Percentiles rank a stretch among this genome's conserved stretches.
Conservation (phyloP, 768 basidiomycete species). For the Strobilomyces confusus region DNA sequence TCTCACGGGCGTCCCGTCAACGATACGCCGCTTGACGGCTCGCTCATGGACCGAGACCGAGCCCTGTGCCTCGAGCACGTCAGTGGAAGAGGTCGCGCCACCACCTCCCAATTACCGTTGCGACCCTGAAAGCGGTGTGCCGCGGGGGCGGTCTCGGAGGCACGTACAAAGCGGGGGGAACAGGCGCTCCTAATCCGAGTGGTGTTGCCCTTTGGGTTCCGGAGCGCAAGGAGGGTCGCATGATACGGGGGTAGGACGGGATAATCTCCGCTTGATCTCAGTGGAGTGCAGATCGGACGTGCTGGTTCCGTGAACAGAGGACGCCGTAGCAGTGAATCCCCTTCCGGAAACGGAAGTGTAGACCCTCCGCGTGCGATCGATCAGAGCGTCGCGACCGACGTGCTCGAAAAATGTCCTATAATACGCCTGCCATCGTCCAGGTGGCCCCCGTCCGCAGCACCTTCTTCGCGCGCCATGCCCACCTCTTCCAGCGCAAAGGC, state of each 20-base stretch:
- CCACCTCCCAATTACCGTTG: neutral
- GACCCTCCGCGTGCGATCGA: neutral
- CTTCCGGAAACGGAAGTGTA: constrained; percentile 1
- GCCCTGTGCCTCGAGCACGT: neutral
- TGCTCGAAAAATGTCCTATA: constrained; percentile 4
- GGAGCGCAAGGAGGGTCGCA: constrained; percentile 11
- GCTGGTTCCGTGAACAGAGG: constrained; percentile 10
- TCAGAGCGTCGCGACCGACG: constrained; percentile 10
- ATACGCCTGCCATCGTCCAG: neutral
- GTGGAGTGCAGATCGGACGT: constrained; percentile 23
- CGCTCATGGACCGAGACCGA: neutral
- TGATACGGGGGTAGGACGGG: neutral
- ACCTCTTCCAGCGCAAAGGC: constrained; percentile 1
- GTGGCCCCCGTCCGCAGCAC: neutral
- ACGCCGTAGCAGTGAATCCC: constrained; percentile 3
- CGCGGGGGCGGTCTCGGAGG: neutral
- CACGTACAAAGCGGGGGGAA: constrained; percentile 1
- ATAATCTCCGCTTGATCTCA: constrained; percentile 26
- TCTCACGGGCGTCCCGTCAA: neutral
- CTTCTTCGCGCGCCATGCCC: constrained; percentile 14
- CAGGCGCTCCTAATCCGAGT: neutral
- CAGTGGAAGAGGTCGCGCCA: no score
- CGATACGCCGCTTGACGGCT: no score
- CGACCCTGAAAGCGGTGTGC: neutral
- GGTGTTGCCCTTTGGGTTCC: neutral